Evolutionary conservation across 495 filamentous ascomycete species (phyloP).

Genomic region (Daldinia caldariorum): DNA sequence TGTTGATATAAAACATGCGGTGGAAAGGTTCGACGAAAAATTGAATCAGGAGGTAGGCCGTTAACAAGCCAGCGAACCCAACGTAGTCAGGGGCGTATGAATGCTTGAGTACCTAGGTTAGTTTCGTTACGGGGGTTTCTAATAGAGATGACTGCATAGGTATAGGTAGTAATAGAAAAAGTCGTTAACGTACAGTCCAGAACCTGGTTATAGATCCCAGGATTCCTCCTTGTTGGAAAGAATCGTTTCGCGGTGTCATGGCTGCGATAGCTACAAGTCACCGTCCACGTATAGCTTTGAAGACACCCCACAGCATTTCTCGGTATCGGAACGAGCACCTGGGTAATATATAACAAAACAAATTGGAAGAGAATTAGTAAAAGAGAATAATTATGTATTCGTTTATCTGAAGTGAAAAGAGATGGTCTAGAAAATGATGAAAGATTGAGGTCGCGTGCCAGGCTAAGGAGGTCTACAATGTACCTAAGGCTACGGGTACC

Average conservation of each 20-base stretch:
- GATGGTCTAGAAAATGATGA: not conserved
- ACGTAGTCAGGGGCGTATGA: slow-evolving; percentile 90
- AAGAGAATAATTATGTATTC: not conserved
- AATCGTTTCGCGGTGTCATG: slow-evolving; percentile 51
- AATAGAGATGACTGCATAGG: not conserved
- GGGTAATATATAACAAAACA: not conserved
- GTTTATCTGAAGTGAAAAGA: too few relatives aligned
- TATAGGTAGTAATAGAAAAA: not conserved
- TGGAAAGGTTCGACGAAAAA: slow-evolving; percentile 86
- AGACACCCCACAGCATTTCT: slow-evolving; percentile 46
- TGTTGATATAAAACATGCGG: slow-evolving; percentile 82
- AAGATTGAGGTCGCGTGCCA: slow-evolving; percentile 23
- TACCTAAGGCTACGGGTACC: too few relatives aligned
- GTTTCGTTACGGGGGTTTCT: not conserved
- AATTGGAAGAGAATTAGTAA: not conserved
- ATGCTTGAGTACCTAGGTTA: slow-evolving; percentile 58
- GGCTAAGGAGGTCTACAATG: too few relatives aligned
- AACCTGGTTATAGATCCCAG: slow-evolving; percentile 59
- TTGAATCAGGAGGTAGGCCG: slow-evolving; percentile 73
- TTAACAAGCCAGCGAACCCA: slow-evolving; percentile 73
- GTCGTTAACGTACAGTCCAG: slow-evolving; percentile 55
- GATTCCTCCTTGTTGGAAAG: slow-evolving; percentile 38
- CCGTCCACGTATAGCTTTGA: slow-evolving; percentile 56
- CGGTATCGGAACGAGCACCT: not conserved
- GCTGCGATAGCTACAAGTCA: slow-evolving; percentile 53